phyloP scores from a whole-genome alignment of 139 green algal genomes.

The Coelastrella sp. region DNA sequence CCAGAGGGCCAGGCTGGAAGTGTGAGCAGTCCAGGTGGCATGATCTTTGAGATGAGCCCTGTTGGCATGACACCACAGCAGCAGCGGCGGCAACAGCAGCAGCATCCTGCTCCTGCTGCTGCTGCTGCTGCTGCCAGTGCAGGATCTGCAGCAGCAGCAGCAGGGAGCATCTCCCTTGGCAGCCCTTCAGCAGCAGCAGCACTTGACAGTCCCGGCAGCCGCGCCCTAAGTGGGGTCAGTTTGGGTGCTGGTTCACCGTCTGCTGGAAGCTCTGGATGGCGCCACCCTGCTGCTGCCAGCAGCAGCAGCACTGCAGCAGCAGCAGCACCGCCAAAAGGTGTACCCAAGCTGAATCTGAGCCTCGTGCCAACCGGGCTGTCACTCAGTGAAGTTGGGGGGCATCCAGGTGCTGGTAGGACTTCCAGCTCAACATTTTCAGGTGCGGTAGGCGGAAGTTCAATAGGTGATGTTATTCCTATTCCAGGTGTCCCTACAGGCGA shows the following conservation, averaged over 20 bases:
- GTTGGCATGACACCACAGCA: neutral
- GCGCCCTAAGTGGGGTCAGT: neutral
- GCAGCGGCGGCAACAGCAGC: neutral
- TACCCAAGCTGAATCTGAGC: neutral
- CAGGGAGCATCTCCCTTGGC: too few relatives aligned
- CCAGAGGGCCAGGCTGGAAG: neutral
- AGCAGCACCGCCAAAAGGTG: neutral
- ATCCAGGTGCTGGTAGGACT: neutral
- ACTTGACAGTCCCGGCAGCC: neutral
- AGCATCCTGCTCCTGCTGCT: constrained; percentile 4
- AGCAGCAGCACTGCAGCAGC: constrained; percentile 9
- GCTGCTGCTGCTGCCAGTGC: neutral
- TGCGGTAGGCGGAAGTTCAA: neutral
- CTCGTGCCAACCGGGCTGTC: neutral
- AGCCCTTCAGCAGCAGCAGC: neutral
- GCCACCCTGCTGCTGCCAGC: neutral
- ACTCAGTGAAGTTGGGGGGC: neutral
- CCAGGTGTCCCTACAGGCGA: neutral
- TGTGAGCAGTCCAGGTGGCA: neutral
- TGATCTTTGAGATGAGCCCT: constrained; percentile 1
- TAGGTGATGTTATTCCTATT: too few relatives aligned
- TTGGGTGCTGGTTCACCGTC: neutral
- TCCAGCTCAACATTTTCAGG: neutral
- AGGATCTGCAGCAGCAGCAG: neutral
- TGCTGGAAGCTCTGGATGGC: neutral